phyloP scores from a whole-genome alignment of 176 grass and related monocot species.

The Puya raimondii region DNA sequence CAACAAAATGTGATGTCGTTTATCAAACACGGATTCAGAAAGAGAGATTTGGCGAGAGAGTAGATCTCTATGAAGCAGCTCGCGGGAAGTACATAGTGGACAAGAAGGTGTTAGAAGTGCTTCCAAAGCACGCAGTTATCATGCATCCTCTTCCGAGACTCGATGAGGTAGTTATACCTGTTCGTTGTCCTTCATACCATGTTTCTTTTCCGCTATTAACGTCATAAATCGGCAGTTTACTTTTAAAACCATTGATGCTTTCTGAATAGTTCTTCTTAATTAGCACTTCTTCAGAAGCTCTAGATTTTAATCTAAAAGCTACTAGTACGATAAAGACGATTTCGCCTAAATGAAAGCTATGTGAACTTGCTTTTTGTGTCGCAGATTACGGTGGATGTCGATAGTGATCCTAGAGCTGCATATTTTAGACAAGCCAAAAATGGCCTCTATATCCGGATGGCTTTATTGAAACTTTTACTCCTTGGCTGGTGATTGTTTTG shows the following conservation, averaged over 20 bases:
- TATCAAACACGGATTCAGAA: slow-evolving; percentile 92
- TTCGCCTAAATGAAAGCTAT: slow-evolving; percentile 1
- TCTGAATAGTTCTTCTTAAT: too few species aligned
- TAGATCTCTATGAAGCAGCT: slow-evolving; percentile 83
- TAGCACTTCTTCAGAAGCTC: too few species aligned
- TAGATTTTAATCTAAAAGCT: too few species aligned
- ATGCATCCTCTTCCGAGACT: slow-evolving; percentile 97
- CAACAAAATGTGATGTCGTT: slow-evolving; percentile 73
- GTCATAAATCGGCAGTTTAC: too few species aligned
- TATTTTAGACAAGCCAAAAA: slow-evolving; percentile 97
- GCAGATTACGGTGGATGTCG: slow-evolving; percentile 69
- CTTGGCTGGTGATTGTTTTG: slow-evolving; percentile 44
- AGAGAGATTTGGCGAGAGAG: slow-evolving; percentile 90
- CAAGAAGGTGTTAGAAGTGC: slow-evolving; percentile 62
- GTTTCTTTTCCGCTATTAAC: too few species aligned
- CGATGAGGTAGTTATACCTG: slow-evolving; percentile 51
- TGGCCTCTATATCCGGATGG: slow-evolving; percentile 93
- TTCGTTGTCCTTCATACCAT: too few species aligned
- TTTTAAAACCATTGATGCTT: too few species aligned
- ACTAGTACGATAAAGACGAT: background rate
- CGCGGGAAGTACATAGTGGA: slow-evolving; percentile 86
- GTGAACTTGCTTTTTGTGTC: background rate
- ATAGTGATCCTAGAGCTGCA: slow-evolving; percentile 67
- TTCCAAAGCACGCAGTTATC: slow-evolving; percentile 74
- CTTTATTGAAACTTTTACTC: slow-evolving; percentile 84